These are phyloP conservation scores for Kodamaea sp. DNA, from an alignment of 1,139 yeast species.

Conservation along the genomic window DNA sequence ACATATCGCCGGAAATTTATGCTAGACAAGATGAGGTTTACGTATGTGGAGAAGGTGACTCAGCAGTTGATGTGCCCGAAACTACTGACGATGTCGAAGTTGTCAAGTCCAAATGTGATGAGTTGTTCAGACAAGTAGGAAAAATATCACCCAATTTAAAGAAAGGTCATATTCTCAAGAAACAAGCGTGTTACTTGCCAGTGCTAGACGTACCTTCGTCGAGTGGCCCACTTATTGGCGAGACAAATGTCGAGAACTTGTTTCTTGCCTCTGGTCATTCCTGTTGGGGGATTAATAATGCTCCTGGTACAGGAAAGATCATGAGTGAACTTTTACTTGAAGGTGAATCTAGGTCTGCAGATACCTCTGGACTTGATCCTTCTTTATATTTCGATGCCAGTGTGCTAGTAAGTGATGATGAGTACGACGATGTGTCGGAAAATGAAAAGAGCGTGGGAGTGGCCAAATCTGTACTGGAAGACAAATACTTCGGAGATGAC, in stretches of 20 bases:
- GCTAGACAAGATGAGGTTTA: conserved; percentile 96
- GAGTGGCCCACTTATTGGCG: conserved; percentile 92
- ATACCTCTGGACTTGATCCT: conserved; percentile 81
- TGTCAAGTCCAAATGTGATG: conserved; percentile 84
- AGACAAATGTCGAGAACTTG: conserved; percentile 79
- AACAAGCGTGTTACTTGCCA: conserved; percentile 96
- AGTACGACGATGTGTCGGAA: conserved; percentile 24
- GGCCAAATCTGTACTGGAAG: conserved; percentile 3
- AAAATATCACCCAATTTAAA: conserved; percentile 70
- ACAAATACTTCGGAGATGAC: conserved; percentile 13
- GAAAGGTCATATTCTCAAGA: conserved; percentile 73
- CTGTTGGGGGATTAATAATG: conserved; percentile 98
- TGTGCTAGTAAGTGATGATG: conserved; percentile 45
- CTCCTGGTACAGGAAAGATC: conserved; percentile 93
- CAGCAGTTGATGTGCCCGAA: conserved; percentile 87
- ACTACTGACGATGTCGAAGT: conserved; percentile 93
- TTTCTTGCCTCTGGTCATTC: conserved; percentile 91
- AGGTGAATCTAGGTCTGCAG: conserved; percentile 79
- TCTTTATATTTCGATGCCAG: conserved; percentile 80
- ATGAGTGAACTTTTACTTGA: conserved; percentile 86
- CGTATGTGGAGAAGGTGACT: conserved; percentile 97
- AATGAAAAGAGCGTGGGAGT: conserved; percentile 6
- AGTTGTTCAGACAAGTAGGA: conserved; percentile 78
- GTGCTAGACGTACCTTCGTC: conserved; percentile 90
- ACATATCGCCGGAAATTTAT: conserved; percentile 89